Percentiles rank a stretch among this genome's conserved stretches.
These are phyloP conservation scores for Cichorium intybus DNA, from an alignment of 140 eudicot species.

Conservation along the genomic window DNA sequence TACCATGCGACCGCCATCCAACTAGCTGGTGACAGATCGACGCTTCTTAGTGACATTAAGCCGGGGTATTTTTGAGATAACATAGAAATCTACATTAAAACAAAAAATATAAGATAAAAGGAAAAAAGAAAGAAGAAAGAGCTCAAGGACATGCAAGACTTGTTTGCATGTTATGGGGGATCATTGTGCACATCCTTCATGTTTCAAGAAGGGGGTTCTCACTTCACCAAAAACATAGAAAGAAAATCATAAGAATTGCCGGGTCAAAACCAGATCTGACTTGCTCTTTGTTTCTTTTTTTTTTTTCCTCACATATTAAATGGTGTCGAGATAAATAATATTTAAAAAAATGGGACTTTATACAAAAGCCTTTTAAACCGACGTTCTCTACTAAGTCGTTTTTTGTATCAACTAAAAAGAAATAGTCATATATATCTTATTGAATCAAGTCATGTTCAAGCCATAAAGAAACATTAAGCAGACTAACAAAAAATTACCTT, in stretches of 20 bases:
- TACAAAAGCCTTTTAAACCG: too few relatives aligned
- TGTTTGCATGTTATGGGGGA: too few relatives aligned
- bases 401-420: not conserved
- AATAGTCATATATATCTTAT: not conserved
- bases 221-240: not conserved
- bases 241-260: not conserved
- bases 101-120: not conserved
- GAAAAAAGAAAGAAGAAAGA: not conserved
- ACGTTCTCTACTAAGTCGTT: not conserved
- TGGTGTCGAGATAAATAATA: too few relatives aligned
- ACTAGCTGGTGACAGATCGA: constrained; percentile 97
- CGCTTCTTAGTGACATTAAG: constrained; percentile 84
- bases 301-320: too few relatives aligned
- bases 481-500: constrained; percentile 42
- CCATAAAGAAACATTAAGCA: not conserved
- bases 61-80: constrained; percentile 77
- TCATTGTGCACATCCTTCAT: not conserved
- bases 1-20: constrained; percentile 99
- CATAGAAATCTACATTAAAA: constrained; percentile 49
- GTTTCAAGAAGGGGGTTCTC: not conserved
- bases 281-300: not conserved
- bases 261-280: not conserved
- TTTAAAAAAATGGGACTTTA: not conserved
- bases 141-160: not conserved
- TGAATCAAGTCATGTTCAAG: not conserved